A percentile compares a stretch with the other conserved stretches of the same genome.
phyloP scores from a whole-genome alignment of 441 rosid genomes.

The Metrosideros polymorpha region DNA sequence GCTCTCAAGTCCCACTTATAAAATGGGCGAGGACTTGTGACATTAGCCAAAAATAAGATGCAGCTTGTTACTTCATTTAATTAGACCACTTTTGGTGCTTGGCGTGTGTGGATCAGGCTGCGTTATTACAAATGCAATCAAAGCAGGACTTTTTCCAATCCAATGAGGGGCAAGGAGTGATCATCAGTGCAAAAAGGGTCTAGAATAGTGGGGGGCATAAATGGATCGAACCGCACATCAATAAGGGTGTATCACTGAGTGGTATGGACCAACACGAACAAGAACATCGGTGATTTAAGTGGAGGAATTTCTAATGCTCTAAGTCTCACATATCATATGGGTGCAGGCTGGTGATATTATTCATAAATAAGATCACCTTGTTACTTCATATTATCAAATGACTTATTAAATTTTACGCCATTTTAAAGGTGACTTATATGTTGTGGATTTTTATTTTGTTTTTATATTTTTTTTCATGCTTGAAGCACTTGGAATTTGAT shows the following conservation, averaged over 20 bases:
- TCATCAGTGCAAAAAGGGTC: rapidly evolving
- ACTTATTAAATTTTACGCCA: not conserved
- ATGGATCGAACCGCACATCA: not conserved
- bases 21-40: not conserved
- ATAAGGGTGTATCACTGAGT: not conserved
- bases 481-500: not conserved
- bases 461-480: not conserved
- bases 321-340: not conserved
- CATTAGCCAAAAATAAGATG: not conserved
- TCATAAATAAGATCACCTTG: not conserved
- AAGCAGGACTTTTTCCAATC: not conserved
- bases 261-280: not conserved
- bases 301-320: not conserved
- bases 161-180: not conserved
- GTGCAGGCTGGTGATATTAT: not conserved
- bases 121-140: not conserved
- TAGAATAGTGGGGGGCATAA: not conserved
- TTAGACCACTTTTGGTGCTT: not conserved
- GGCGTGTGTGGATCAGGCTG: rapidly evolving
- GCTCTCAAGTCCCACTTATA: not conserved
- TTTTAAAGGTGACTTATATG: not conserved
- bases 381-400: not conserved
- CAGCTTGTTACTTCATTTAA: not conserved
- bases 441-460: not conserved
- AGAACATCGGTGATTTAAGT: not conserved